Base-by-base conservation (phyloP, 208 protist genomes). In the Wallacemonas sp. region DNA sequence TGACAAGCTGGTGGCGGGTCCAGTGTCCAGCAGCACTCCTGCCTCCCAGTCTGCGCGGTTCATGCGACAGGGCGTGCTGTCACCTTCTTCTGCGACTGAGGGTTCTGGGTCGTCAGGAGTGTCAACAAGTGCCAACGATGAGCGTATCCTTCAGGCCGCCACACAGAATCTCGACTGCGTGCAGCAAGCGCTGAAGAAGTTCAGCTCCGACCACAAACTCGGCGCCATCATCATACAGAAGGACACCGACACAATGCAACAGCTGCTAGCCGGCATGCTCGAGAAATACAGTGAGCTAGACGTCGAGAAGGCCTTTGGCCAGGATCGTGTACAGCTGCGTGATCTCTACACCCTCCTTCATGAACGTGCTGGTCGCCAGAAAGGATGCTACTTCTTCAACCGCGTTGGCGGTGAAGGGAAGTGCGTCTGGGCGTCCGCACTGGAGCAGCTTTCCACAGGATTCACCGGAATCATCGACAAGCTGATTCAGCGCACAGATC, bases 331-430 rank as follows among this genome's bases (percentile, higher is more conserved):
- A 22, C 65, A 79, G 46, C 62, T 92, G 27, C 72, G 76, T n/a
- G 81, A 79, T 24, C 66, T 95, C 29, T 78, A 81, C 64, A 38
- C 61, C 15, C 61, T 80, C 26, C 67, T 95, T 34, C 75, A 67
- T 6, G 84, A 93, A 15, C 81, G 83, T 15, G 70, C 63, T 3
- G 78, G 71, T 17, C 71, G 77, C 24, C 79, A 86, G 55, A 87
- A 85, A 60, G 87, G 86, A 10, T 92, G 87, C 66, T 95, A 95
- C 72, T 92, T 95, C 53, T 92, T 93, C 55, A 86, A 79, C 53
- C 81, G 89, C 36, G 63, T 87, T 22, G 76, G 69, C 12, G 89
- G 85, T 32, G 83, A 90, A 54, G 82, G 72, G 21, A 27, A 19
- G 38, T 84, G 81, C 57, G 50, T 73, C 26, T 89, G 81, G 79